Evolutionary conservation across 768 basidiomycete species (phyloP), one percentile per base, ranked within the genome.

Genomic region (Cyclocybe cylindracea): DNA sequence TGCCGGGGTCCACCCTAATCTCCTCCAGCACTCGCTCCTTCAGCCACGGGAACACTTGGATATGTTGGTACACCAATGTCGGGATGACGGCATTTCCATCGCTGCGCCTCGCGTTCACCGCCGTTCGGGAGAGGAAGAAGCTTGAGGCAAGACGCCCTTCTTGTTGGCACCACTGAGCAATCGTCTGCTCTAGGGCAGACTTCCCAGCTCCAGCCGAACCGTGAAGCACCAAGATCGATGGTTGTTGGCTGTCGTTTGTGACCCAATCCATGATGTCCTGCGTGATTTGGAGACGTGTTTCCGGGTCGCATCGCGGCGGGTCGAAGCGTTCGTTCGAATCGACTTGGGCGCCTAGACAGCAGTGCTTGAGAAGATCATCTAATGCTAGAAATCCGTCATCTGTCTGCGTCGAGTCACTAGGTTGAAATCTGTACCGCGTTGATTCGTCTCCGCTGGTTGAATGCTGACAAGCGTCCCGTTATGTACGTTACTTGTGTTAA

Each of bases 171-270:
- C 48, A n/a, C 11, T 61, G 57, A 1, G 54, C 54, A 9, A 61
- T 54, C 18, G 54, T 53, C 34, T 56, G 54, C 29, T 52, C 54
- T 35, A 61, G 56, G 39, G 60, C 60, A 2, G 60, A 56, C 39
- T 61, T 61, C 1, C 60, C 60, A 5, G 57, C 45, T 6, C 60
- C 57, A 18, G 60, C 60, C 1, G 60, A 51, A 3, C 54, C 60
- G 18, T 51, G 50, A 18, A 61, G 31, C 60, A 24, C 24, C 24
- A 24, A 24, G 24, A 24, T 24, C 4, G 24, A 24, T 2, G 24
- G 4, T 24, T 24, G 4, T 24, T 24, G 24, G 24, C 24, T 24
- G 24, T 24, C 24, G 24, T 24, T 24, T 24, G 24, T 38, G 37
- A 38, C 3, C 37, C 37, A 38, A 11, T 38, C 37, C 37, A 38